Percentiles rank a stretch among this genome's conserved stretches.
Conservation (phyloP, 2,329 filamentous ascomycete genomes). For the Pseudopithomyces maydicus region DNA sequence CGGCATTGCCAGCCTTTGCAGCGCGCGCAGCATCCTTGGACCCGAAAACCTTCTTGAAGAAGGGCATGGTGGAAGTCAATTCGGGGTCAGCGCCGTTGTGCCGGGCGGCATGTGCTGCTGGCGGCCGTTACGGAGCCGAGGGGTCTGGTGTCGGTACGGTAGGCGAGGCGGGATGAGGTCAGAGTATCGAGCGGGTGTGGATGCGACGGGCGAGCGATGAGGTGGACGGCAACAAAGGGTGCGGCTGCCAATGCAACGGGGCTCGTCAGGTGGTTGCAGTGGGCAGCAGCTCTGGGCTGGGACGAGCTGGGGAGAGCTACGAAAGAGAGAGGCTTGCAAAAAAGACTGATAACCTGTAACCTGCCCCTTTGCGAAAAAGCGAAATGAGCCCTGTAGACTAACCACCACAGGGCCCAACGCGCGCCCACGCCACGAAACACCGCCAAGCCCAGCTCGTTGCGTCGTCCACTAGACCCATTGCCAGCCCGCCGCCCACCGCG, state of each 20-base stretch:
- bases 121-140: slow-evolving; percentile 18
- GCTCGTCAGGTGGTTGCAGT: not conserved
- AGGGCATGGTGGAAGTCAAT: slow-evolving; percentile 35
- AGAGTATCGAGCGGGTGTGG: slow-evolving; percentile 2
- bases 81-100: slow-evolving; percentile 22
- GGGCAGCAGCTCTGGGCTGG: not conserved
- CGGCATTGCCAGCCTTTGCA: slow-evolving; percentile 32
- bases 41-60: slow-evolving; percentile 47
- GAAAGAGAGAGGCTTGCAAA: too few species aligned
- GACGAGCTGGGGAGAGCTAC: not conserved
- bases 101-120: slow-evolving; percentile 27
- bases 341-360: not conserved
- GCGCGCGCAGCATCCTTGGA: slow-evolving; percentile 41
- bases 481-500: not conserved
- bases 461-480: slow-evolving; percentile 1
- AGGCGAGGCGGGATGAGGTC: slow-evolving; percentile 13
- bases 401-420: slow-evolving; percentile 10
- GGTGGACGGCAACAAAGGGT: not conserved
- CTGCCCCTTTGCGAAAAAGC: slow-evolving; percentile 16
- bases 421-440: slow-evolving; percentile 18
- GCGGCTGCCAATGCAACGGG: not conserved
- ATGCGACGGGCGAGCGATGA: slow-evolving; percentile 1
- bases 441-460: slow-evolving; percentile 11
- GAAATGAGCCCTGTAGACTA: slow-evolving; percentile 17
- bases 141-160: slow-evolving; percentile 8